Base-by-base conservation (phyloP, 352 stramenopile genomes). In the Phytophthora aleatoria region DNA sequence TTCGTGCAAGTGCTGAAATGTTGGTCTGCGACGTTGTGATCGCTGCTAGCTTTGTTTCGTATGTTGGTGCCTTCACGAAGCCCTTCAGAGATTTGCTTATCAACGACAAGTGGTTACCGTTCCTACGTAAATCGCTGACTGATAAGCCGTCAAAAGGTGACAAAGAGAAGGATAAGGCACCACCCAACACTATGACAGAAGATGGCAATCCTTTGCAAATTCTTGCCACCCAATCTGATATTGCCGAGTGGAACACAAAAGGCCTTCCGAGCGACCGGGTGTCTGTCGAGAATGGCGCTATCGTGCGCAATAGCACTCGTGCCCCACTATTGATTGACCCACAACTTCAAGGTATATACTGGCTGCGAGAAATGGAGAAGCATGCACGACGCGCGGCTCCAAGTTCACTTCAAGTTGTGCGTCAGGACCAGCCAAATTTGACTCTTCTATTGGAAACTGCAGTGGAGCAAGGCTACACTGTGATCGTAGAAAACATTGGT, bases 41-140 rank as follows among this genome's bases (percentile, higher is more conserved):
- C 3, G 91, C 91, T 30, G 84, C 90, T 7, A 95, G 91, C 15
- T 98, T 98, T 53, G 94, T 98, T 28, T 97, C 89, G 24, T 98
- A 98, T 43, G 79, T 93, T n/a, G 95, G 93, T 8, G 91, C 92
- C 2, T 98, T 98, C 61, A 98, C 93, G 2, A 98, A 98, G 50
- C 72, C 79, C 0, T 98, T 96, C 62, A 85, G 95, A 11, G 91
- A 98, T 45, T 43, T 83, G 3, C 73, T 98, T 12, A 75, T 98
- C 42, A 63, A 70, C 2, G 68, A 92, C 1, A 87, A 95, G 36
- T 98, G 96, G 86, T 45, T 96, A 8, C 89, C 90, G 2, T 98
- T 95, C 51, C 72, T 98, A 1, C 64, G 81, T 16, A 91, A 91
- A 42, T 74, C 79, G 0, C 56, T 89, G 8, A 47, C 13, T 53